Evolutionary conservation across 768 basidiomycete genomes (phyloP).

Genomic region (Trametes cubensis): DNA sequence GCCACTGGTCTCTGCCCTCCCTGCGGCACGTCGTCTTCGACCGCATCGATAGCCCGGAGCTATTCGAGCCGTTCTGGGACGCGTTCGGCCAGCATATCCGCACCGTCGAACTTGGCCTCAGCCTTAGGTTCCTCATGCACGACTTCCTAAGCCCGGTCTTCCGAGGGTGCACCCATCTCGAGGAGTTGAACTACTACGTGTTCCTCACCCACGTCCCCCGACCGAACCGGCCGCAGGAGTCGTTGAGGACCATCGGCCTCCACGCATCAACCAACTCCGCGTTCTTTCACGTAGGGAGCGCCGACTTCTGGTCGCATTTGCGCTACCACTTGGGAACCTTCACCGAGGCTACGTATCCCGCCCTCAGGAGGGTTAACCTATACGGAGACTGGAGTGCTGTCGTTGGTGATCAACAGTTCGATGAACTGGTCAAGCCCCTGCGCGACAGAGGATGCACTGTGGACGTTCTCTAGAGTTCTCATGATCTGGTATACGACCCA

Average conservation of each 20-base stretch:
- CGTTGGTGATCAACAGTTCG: constrained; percentile 42
- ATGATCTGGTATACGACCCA: background rate
- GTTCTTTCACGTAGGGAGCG: constrained; percentile 41
- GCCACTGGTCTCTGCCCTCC: constrained; percentile 54
- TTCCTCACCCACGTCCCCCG: constrained; percentile 30
- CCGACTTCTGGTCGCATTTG: constrained; percentile 44
- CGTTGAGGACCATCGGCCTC: constrained; percentile 51
- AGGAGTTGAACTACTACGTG: constrained; percentile 54
- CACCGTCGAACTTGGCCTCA: constrained; percentile 59
- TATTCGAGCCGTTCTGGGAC: constrained; percentile 51
- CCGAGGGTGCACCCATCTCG: constrained; percentile 47
- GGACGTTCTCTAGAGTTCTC: constrained; percentile 9
- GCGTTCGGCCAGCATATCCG: constrained; percentile 52
- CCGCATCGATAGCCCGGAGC: constrained; percentile 40
- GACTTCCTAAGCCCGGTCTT: constrained; percentile 55
- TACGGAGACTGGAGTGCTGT: constrained; percentile 57
- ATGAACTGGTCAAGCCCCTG: constrained; percentile 36
- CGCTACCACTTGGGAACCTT: constrained; percentile 52
- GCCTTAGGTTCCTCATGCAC: constrained; percentile 53
- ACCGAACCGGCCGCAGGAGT: constrained; percentile 22
- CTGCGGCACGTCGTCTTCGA: constrained; percentile 57
- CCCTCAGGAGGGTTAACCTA: constrained; percentile 48
- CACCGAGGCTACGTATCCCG: constrained; percentile 45
- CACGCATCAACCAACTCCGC: constrained; percentile 49
- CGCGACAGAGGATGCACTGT: constrained; percentile 38